These are phyloP conservation scores for Cystobasidium sp. DNA, from an alignment of 1,284 basidiomycete genomes.

Conservation along the genomic window DNA sequence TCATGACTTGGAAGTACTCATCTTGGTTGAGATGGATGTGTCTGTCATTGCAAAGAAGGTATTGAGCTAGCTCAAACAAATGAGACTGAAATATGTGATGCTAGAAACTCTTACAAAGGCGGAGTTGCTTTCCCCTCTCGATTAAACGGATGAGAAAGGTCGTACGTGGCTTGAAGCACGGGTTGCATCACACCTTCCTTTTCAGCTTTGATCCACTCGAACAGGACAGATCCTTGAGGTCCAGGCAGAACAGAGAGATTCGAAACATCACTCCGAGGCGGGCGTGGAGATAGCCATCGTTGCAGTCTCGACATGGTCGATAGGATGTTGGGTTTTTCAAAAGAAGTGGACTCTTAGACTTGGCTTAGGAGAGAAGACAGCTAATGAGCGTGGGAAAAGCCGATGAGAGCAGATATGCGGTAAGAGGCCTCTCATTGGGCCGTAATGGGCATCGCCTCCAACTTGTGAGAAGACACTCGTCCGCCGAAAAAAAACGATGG, in stretches of 20 bases:
- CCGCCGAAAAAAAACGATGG: too few species aligned
- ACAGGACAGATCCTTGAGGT: conserved; percentile 7
- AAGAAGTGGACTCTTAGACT: background rate
- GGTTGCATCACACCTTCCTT: conserved; percentile 8
- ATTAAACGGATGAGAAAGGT: conserved; percentile 16
- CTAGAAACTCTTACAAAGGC: background rate
- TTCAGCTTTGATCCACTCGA: conserved; percentile 22
- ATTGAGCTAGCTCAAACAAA: background rate
- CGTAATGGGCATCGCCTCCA: too few species aligned
- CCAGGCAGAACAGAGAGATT: background rate
- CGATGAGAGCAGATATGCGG: too few species aligned
- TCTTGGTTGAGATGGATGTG: conserved; percentile 22
- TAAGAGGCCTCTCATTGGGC: too few species aligned
- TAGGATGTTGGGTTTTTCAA: background rate
- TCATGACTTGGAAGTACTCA: conserved; percentile 24
- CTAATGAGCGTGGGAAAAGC: background rate
- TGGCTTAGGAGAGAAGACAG: background rate
- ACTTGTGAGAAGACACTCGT: too few species aligned
- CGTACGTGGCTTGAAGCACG: conserved; percentile 18
- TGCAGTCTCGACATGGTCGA: background rate
- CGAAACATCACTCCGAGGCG: background rate
- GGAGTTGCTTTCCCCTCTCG: conserved; percentile 2
- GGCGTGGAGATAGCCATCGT: conserved; percentile 18
- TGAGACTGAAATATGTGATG: background rate
- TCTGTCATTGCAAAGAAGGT: background rate